Conservation (phyloP, 2,329 filamentous ascomycete species). For the Tolypocladium ovalisporum region DNA sequence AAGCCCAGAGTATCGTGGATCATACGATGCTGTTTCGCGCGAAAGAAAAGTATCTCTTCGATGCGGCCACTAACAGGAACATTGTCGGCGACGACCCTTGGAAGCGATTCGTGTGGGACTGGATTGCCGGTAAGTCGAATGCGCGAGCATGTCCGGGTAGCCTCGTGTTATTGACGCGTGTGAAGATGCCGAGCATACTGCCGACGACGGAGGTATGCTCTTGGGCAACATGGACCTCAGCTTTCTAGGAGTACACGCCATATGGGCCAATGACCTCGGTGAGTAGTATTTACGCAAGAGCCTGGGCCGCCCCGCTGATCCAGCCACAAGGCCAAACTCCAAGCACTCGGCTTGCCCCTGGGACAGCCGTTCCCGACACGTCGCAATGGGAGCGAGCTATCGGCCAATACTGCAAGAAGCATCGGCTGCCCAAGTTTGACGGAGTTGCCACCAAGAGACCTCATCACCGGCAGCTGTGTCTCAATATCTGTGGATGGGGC, state of each 20-base stretch:
- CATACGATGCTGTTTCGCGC: constrained; percentile 49
- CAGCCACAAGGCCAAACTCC: constrained; percentile 32
- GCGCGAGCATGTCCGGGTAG: not conserved
- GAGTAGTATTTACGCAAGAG: constrained; percentile 12
- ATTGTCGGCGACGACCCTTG: constrained; percentile 63
- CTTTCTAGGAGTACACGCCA: constrained; percentile 61
- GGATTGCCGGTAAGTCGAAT: constrained; percentile 48
- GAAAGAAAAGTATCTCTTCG: constrained; percentile 51
- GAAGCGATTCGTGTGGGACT: constrained; percentile 71
- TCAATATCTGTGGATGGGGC: constrained; percentile 67
- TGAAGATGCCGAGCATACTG: constrained; percentile 50
- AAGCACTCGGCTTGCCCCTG: constrained; percentile 35
- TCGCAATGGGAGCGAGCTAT: constrained; percentile 51
- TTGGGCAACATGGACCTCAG: constrained; percentile 58
- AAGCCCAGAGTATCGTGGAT: constrained; percentile 42
- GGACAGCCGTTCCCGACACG: constrained; percentile 33
- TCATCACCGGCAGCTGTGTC: constrained; percentile 62
- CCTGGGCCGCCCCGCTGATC: constrained; percentile 3
- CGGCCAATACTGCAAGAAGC: constrained; percentile 50
- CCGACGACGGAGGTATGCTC: constrained; percentile 59
- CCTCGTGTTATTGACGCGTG: constrained; percentile 8
- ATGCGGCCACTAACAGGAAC: constrained; percentile 52
- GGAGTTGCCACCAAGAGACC: constrained; percentile 53
- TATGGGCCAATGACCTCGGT: constrained; percentile 64
- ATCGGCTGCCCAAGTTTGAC: constrained; percentile 50